phyloP scores from a whole-genome alignment of 2,329 filamentous ascomycete genomes.

The Trichocomaceae sp. region DNA sequence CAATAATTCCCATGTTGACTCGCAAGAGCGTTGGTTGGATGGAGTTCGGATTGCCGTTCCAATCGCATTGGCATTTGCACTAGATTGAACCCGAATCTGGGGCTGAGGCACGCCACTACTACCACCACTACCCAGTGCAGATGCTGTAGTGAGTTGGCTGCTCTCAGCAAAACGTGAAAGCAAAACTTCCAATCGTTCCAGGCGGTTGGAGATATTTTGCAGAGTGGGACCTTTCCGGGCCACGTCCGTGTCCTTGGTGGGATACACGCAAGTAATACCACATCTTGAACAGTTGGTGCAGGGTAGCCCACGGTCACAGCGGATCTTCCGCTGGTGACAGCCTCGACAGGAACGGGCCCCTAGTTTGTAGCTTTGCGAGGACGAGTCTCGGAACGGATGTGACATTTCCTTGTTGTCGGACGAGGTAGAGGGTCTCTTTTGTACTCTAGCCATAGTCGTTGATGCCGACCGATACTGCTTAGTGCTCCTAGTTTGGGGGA shows the following conservation, averaged over 20 bases:
- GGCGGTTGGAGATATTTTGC: conserved; percentile 15
- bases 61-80: background rate
- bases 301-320: conserved; percentile 23
- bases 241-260: conserved; percentile 13
- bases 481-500: too few relatives aligned
- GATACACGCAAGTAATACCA: conserved; percentile 14
- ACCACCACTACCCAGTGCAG: too few relatives aligned
- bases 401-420: background rate
- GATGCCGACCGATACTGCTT: background rate
- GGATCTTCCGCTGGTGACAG: conserved; percentile 25
- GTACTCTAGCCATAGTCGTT: background rate
- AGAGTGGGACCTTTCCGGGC: conserved; percentile 13
- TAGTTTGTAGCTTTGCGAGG: conserved; percentile 1
- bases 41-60: background rate
- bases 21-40: background rate
- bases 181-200: conserved; percentile 13
- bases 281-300: conserved; percentile 21
- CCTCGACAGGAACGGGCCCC: conserved; percentile 16
- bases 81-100: background rate
- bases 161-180: conserved; percentile 9
- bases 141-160: background rate
- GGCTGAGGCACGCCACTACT: background rate
- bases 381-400: conserved; percentile 2
- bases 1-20: conserved; percentile 14
- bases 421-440: background rate